Conservation (phyloP, 2,329 filamentous ascomycete genomes). For the Neoascochyta sp. region DNA sequence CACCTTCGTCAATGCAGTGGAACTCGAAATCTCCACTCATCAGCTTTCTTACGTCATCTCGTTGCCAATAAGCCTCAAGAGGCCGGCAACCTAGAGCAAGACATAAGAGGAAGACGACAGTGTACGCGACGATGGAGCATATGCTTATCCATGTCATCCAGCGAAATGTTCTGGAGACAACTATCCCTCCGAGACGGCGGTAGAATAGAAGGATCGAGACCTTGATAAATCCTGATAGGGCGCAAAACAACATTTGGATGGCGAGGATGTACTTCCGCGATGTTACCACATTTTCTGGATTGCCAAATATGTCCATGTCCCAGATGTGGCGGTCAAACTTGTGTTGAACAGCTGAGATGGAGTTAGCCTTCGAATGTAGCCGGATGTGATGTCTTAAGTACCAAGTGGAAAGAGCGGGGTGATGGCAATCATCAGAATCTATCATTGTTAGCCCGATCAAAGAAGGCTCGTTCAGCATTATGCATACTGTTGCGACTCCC, state of each 20-base stretch:
- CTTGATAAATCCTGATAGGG: conserved; percentile 16
- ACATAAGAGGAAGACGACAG: conserved; percentile 11
- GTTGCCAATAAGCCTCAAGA: conserved; percentile 17
- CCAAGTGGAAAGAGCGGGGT: background rate
- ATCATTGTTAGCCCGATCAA: too few species aligned
- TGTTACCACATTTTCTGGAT: background rate
- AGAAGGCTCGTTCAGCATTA: too few species aligned
- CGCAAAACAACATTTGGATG: conserved; percentile 15
- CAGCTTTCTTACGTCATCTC: conserved; percentile 7
- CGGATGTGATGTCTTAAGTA: conserved; percentile 1
- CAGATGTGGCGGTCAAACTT: conserved; percentile 22
- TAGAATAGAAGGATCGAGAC: conserved; percentile 24
- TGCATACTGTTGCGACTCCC: conserved; percentile 16
- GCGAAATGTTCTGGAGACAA: conserved; percentile 10
- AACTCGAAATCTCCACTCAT: conserved; percentile 5
- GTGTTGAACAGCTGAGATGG: too few species aligned
- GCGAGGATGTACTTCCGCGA: conserved; percentile 5
- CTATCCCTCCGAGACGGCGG: conserved; percentile 13
- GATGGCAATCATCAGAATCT: too few species aligned
- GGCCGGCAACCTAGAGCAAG: conserved; percentile 10
- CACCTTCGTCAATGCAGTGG: conserved; percentile 16
- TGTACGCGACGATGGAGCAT: conserved; percentile 8
- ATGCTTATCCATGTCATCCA: conserved; percentile 14
- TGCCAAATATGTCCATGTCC: conserved; percentile 11
- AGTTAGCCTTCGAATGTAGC: too few species aligned